Conservation (phyloP, 2,329 filamentous ascomycete species). For the Didymellaceae sp. region DNA sequence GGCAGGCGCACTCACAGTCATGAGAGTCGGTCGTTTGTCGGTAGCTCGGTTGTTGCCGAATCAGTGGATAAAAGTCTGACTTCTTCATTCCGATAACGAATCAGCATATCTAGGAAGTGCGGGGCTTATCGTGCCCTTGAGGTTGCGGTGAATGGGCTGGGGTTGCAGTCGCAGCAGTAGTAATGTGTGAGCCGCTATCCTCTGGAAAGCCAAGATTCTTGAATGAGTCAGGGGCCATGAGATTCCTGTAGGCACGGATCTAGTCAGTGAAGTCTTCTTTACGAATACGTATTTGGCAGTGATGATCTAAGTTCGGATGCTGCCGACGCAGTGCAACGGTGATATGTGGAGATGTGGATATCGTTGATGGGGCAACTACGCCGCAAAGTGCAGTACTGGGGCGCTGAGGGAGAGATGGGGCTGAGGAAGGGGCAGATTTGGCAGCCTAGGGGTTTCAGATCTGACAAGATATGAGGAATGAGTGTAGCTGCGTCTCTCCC, state of each 20-base stretch:
- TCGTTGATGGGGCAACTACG: slow-evolving; percentile 22
- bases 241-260: slow-evolving; percentile 62
- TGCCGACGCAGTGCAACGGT: slow-evolving; percentile 34
- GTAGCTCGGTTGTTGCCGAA: slow-evolving; percentile 41
- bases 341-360: slow-evolving; percentile 24
- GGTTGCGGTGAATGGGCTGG: slow-evolving; percentile 32
- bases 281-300: slow-evolving; percentile 16
- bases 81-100: slow-evolving; percentile 30
- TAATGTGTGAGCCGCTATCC: slow-evolving; percentile 45
- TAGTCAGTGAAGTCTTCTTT: slow-evolving; percentile 28
- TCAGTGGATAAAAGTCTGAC: slow-evolving; percentile 23
- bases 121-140: slow-evolving; percentile 33
- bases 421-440: slow-evolving; percentile 26
- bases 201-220: slow-evolving; percentile 85
- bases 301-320: slow-evolving; percentile 28
- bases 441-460: slow-evolving; percentile 38
- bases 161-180: slow-evolving; percentile 33
- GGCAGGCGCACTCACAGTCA: slow-evolving; percentile 10
- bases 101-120: slow-evolving; percentile 27
- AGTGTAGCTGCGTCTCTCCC: slow-evolving; percentile 28
- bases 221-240: slow-evolving; percentile 96
- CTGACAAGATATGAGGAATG: slow-evolving; percentile 34
- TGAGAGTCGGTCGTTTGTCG: slow-evolving; percentile 24
- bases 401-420: slow-evolving; percentile 23
- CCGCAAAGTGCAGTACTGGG: slow-evolving; percentile 19